Conservation (phyloP, 352 stramenopile genomes). For the Globisporangium irregulare region DNA sequence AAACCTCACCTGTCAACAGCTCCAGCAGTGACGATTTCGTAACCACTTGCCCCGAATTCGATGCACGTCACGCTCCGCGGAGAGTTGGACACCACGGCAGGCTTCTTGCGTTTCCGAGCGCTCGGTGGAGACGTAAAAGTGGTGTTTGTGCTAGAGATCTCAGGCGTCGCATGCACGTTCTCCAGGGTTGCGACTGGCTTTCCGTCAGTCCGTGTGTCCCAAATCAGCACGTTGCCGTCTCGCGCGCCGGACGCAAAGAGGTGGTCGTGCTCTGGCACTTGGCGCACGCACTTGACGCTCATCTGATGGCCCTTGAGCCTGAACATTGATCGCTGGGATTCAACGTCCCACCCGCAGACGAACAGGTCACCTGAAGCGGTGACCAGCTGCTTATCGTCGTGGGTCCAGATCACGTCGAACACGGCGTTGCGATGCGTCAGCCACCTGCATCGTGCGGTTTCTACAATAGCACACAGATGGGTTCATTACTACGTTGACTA, state of each 20-base stretch:
- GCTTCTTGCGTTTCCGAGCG: conserved; percentile 27
- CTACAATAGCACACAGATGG: conserved; percentile 1
- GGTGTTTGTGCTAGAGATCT: conserved; percentile 11
- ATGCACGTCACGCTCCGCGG: conserved; percentile 69
- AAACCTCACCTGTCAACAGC: conserved; percentile 40
- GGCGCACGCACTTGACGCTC: conserved; percentile 77
- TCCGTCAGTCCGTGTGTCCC: conserved; percentile 33
- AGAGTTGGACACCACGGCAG: conserved; percentile 12
- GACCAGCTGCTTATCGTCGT: conserved; percentile 43
- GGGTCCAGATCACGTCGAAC: conserved; percentile 66
- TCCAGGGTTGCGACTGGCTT: conserved; percentile 31
- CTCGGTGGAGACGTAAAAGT: conserved; percentile 34
- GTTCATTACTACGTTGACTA: not conserved
- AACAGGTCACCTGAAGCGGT: conserved; percentile 59
- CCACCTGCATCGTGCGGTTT: conserved; percentile 23
- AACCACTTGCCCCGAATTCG: conserved; percentile 43
- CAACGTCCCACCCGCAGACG: conserved; percentile 52
- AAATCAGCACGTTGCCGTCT: conserved; percentile 63
- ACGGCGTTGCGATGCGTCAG: conserved; percentile 63
- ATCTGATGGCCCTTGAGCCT: conserved; percentile 48
- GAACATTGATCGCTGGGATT: conserved; percentile 35
- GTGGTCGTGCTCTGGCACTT: conserved; percentile 27
- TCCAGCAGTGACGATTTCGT: conserved; percentile 54
- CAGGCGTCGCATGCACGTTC: conserved; percentile 34
- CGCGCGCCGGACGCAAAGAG: conserved; percentile 58